Percentiles rank a stretch among this genome's conserved stretches.
phyloP scores from a whole-genome alignment of 1,284 basidiomycete species.

The Tylopilus sp. region DNA sequence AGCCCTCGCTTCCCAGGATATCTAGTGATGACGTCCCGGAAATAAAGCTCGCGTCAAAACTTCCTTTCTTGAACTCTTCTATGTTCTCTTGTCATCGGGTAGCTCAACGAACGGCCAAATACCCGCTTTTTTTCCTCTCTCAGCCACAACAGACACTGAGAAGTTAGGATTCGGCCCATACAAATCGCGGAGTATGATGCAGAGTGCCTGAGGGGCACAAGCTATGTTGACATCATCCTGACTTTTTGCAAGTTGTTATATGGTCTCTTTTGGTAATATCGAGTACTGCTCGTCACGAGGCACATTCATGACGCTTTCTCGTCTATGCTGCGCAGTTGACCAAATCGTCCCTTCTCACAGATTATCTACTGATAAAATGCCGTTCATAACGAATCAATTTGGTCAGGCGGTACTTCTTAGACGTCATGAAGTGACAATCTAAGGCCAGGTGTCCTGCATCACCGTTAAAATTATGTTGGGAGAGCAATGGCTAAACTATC shows the following conservation, averaged over 20 bases:
- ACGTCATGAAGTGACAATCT: conserved; percentile 6
- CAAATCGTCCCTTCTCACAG: conserved; percentile 1
- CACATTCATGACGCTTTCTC: conserved; percentile 1
- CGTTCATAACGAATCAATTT: conserved; percentile 1
- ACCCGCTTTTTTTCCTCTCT: not conserved
- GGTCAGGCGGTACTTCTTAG: not conserved
- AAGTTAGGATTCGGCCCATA: conserved; percentile 5
- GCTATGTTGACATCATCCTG: conserved; percentile 11
- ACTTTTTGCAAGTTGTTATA: conserved; percentile 4
- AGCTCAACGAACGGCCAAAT: not conserved
- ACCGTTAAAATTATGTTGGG: conserved; percentile 1
- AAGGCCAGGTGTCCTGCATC: conserved; percentile 2
- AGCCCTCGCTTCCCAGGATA: not conserved
- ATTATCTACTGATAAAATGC: not conserved
- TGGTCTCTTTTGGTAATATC: not conserved
- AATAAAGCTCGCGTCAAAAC: not conserved
- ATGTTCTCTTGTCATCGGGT: conserved; percentile 1
- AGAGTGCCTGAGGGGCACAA: conserved; percentile 8
- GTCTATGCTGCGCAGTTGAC: not conserved
- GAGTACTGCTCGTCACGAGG: not conserved
- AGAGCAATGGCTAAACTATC: conserved; percentile 10
- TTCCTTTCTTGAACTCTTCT: conserved; percentile 1
- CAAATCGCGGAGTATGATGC: conserved; percentile 4
- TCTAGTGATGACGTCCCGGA: conserved; percentile 2
- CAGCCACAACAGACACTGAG: conserved; percentile 1